Conservation (phyloP, 169 alveolate species). For the Eimeria acervulina region DNA sequence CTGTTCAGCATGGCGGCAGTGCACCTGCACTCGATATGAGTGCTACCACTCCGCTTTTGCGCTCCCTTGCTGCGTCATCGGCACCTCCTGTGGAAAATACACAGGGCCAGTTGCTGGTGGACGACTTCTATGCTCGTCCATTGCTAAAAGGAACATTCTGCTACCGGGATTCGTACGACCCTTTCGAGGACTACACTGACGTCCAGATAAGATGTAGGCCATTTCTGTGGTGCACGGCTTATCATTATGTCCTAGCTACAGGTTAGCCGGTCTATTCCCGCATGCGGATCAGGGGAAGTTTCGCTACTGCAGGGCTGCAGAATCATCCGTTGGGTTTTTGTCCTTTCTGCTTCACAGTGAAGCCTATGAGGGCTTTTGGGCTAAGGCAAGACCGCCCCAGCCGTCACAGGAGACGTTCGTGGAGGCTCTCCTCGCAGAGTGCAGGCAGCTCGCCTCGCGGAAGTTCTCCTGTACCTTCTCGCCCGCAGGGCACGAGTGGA, state of each 20-base stretch:
- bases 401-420: slow-evolving; percentile 65
- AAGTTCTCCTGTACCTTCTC: slow-evolving; percentile 35
- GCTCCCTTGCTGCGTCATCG: slow-evolving; percentile 68
- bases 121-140: slow-evolving; percentile 56
- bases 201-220: slow-evolving; percentile 55
- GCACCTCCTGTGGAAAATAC: slow-evolving; percentile 60
- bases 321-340: background rate
- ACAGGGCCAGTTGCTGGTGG: slow-evolving; percentile 47
- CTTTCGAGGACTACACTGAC: slow-evolving; percentile 62
- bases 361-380: slow-evolving; percentile 72
- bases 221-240: background rate
- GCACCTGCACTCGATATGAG: background rate
- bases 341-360: slow-evolving; percentile 1
- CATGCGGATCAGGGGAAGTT: no score
- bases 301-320: background rate
- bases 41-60: slow-evolving; percentile 65
- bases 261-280: background rate
- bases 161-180: slow-evolving; percentile 41
- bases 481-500: slow-evolving; percentile 61
- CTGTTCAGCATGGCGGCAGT: background rate
- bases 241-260: background rate
- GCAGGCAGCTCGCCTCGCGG: slow-evolving; percentile 72
- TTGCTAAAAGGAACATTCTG: slow-evolving; percentile 13
- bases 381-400: slow-evolving; percentile 54
- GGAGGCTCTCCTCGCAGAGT: slow-evolving; percentile 75